Conservation (phyloP, 371 early-diverging fungal species). For the Chytridiales sp. region DNA sequence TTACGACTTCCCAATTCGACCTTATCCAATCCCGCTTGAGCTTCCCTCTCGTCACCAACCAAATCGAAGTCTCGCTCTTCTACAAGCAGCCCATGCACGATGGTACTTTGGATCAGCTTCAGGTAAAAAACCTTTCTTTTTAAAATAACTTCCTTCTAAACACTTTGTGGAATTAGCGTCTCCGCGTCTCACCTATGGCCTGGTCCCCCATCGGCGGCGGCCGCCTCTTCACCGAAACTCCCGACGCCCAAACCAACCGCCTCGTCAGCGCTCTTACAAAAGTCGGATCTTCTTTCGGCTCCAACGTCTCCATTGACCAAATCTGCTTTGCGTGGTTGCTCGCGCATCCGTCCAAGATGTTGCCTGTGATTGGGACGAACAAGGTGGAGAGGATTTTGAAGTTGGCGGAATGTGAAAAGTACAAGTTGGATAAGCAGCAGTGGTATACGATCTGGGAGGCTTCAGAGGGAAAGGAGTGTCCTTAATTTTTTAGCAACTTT, state of each 20-base stretch:
- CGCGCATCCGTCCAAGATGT: conserved; percentile 28
- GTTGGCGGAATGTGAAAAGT: conserved; percentile 13
- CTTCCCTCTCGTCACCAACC: conserved; percentile 36
- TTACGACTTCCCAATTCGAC: conserved; percentile 27
- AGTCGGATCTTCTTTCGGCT: conserved; percentile 30
- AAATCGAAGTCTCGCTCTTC: conserved; percentile 32
- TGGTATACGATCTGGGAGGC: conserved; percentile 44
- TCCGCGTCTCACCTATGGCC: conserved; percentile 34
- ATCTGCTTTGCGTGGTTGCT: conserved; percentile 47
- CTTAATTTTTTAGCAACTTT: no score
- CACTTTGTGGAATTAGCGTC: no score
- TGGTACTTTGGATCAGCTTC: conserved; percentile 30
- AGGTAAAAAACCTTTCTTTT: no score
- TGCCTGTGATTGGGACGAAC: conserved; percentile 38
- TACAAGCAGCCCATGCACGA: conserved; percentile 20
- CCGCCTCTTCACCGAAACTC: conserved; percentile 21
- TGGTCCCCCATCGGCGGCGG: conserved; percentile 47
- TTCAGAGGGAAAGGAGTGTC: conserved; percentile 29
- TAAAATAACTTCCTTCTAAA: no score
- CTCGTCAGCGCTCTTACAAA: conserved; percentile 24
- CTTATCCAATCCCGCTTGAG: conserved; percentile 27
- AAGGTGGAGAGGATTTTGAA: conserved; percentile 29
- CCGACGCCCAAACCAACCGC: conserved; percentile 17
- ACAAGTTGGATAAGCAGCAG: conserved; percentile 33
- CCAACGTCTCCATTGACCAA: conserved; percentile 37